Evolutionary conservation across 2,329 filamentous ascomycete species (phyloP).

Genomic region (Aspergillus costaricaensis): DNA sequence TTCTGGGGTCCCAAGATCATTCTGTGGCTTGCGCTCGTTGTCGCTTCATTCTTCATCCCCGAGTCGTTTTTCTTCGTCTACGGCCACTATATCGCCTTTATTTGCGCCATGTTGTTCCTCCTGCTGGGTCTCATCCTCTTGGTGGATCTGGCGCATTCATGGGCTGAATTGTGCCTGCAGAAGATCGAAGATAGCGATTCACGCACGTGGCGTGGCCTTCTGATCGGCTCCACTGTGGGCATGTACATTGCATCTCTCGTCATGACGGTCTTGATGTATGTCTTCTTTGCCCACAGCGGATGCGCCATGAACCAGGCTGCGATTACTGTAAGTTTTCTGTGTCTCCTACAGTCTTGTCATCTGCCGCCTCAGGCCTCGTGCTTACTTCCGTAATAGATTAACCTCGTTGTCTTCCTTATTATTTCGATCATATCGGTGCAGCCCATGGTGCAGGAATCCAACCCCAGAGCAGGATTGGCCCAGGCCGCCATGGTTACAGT

Average conservation of each 20-base stretch:
- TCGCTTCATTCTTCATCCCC: conserved; percentile 92
- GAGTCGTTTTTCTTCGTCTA: conserved; percentile 93
- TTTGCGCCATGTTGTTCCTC: conserved; percentile 89
- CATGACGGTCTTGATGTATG: conserved; percentile 96
- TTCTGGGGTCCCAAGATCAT: conserved; percentile 98
- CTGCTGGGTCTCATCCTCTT: conserved; percentile 88
- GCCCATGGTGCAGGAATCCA: conserved; percentile 84
- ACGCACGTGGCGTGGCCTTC: conserved; percentile 75
- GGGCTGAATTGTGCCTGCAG: conserved; percentile 93
- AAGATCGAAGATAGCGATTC: conserved; percentile 92
- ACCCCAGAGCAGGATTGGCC: conserved; percentile 91
- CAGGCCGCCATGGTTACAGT: conserved; percentile 96
- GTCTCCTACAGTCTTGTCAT: conserved; percentile 11
- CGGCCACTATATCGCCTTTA: conserved; percentile 89
- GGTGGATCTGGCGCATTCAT: conserved; percentile 92
- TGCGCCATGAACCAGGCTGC: conserved; percentile 97
- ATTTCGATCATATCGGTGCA: conserved; percentile 87
- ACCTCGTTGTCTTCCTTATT: conserved; percentile 77
- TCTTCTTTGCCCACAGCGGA: conserved; percentile 81
- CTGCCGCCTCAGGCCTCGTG: background rate
- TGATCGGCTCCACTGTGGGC: conserved; percentile 87
- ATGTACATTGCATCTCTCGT: conserved; percentile 91
- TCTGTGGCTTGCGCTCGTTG: conserved; percentile 81
- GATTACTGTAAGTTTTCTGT: conserved; percentile 64
- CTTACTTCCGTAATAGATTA: conserved; percentile 56